A percentile compares a stretch with the other conserved stretches of the same genome.
Evolutionary conservation across 1,284 basidiomycete genomes (phyloP).

Genomic region (Fomitopsis palustris): DNA sequence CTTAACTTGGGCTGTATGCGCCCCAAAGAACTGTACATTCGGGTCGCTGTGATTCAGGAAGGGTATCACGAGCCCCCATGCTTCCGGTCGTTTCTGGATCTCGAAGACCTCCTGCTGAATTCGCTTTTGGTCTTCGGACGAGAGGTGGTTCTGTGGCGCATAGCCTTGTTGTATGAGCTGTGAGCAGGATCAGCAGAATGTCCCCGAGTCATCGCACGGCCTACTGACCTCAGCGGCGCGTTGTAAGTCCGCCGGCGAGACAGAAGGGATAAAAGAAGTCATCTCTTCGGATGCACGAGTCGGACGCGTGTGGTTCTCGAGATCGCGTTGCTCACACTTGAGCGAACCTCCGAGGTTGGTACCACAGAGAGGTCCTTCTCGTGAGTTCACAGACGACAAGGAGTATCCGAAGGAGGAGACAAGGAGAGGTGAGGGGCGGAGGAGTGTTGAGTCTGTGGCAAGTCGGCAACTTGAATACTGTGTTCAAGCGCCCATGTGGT

Average conservation of each 20-base stretch:
- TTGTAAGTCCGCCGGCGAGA: neutral
- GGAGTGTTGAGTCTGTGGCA: too few species aligned
- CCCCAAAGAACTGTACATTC: constrained; percentile 89
- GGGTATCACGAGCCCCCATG: constrained; percentile 78
- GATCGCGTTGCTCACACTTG: too few species aligned
- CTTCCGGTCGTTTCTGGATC: constrained; percentile 67
- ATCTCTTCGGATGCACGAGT: neutral
- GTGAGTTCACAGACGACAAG: too few species aligned
- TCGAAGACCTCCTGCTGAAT: constrained; percentile 72
- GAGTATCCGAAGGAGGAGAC: too few species aligned
- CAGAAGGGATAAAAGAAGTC: neutral
- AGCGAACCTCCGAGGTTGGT: too few species aligned
- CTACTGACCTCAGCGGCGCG: neutral
- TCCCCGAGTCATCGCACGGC: neutral
- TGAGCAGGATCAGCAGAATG: neutral
- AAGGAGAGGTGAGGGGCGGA: too few species aligned
- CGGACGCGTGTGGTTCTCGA: too few species aligned
- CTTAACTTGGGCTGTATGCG: constrained; percentile 89
- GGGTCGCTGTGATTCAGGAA: constrained; percentile 66
- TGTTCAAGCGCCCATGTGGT: too few species aligned
- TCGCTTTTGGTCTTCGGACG: constrained; percentile 57
- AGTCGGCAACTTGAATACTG: too few species aligned
- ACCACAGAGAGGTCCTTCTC: too few species aligned
- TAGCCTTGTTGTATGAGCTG: constrained; percentile 64
- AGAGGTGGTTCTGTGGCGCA: constrained; percentile 42